These are phyloP conservation scores for Digitaria exilis DNA, from an alignment of 202 grass and related monocot genomes.

Conservation along the genomic window DNA sequence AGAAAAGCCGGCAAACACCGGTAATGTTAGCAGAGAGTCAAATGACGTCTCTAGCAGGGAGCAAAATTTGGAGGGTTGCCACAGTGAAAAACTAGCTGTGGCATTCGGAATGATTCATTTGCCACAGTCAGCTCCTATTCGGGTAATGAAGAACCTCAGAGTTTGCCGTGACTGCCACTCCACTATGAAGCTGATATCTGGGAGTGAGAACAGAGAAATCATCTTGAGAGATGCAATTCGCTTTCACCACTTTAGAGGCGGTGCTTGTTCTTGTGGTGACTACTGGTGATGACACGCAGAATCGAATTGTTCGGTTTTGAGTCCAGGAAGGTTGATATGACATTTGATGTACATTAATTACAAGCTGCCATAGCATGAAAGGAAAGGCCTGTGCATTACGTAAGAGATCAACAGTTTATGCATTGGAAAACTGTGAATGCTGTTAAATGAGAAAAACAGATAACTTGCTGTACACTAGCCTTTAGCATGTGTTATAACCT, in stretches of 20 bases:
- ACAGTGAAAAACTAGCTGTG: slow-evolving; percentile 69
- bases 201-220: slow-evolving; percentile 55
- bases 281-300: slow-evolving; percentile 52
- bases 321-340: not conserved
- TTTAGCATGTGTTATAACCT: not conserved
- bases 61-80: slow-evolving; percentile 52
- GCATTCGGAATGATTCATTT: slow-evolving; percentile 67
- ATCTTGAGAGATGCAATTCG: slow-evolving; percentile 63
- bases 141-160: slow-evolving; percentile 77
- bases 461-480: not conserved
- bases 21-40: slow-evolving; percentile 6
- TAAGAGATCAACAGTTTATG: not conserved
- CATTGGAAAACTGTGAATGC: not conserved
- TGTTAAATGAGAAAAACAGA: not conserved
- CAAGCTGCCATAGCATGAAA: not conserved
- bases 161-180: slow-evolving; percentile 65
- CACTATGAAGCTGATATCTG: slow-evolving; percentile 60
- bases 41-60: slow-evolving; percentile 6
- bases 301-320: not conserved
- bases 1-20: slow-evolving; percentile 26
- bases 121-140: slow-evolving; percentile 50
- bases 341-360: not conserved
- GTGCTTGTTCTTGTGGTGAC: slow-evolving; percentile 66
- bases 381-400: not conserved
- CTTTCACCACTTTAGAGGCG: slow-evolving; percentile 69